Conservation (phyloP, 495 filamentous ascomycete genomes). For the Pyronema domesticum region DNA sequence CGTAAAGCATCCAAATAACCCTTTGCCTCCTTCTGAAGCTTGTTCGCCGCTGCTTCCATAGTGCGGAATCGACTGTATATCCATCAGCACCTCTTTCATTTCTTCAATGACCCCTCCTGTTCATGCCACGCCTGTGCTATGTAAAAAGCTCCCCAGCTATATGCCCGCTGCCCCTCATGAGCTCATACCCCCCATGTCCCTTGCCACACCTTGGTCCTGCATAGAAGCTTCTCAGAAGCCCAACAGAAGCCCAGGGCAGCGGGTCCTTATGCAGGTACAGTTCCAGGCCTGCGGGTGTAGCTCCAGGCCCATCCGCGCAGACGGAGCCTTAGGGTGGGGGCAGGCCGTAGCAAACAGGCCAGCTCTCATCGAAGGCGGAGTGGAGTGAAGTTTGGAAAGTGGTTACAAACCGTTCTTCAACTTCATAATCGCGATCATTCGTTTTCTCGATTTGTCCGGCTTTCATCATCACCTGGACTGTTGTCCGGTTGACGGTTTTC, state of each 20-base stretch:
- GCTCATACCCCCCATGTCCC: neutral
- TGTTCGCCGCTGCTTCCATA: slow-evolving; percentile 81
- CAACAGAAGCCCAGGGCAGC: no score
- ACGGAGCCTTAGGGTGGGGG: no score
- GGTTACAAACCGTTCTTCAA: slow-evolving; percentile 63
- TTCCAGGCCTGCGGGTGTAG: no score
- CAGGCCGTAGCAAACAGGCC: no score
- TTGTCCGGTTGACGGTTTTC: slow-evolving; percentile 96
- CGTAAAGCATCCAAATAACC: slow-evolving; percentile 89
- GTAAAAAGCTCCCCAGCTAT: neutral
- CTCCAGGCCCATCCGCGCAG: no score
- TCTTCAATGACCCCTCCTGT: neutral
- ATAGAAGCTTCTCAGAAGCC: no score
- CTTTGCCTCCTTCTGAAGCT: slow-evolving; percentile 92
- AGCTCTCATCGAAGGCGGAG: neutral
- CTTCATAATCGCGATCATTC: slow-evolving; percentile 95
- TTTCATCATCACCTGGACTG: slow-evolving; percentile 99
- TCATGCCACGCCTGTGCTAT: neutral
- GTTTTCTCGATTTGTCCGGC: slow-evolving; percentile 96
- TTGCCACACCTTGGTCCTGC: no score
- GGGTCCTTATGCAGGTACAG: no score
- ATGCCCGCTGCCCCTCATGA: no score
- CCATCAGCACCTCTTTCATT: no score
- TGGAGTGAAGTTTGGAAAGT: neutral
- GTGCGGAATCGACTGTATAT: slow-evolving; percentile 64